Percentiles rank a stretch among this genome's conserved stretches.
Conservation (phyloP, 2,329 filamentous ascomycete genomes). For the Claviceps monticola region DNA sequence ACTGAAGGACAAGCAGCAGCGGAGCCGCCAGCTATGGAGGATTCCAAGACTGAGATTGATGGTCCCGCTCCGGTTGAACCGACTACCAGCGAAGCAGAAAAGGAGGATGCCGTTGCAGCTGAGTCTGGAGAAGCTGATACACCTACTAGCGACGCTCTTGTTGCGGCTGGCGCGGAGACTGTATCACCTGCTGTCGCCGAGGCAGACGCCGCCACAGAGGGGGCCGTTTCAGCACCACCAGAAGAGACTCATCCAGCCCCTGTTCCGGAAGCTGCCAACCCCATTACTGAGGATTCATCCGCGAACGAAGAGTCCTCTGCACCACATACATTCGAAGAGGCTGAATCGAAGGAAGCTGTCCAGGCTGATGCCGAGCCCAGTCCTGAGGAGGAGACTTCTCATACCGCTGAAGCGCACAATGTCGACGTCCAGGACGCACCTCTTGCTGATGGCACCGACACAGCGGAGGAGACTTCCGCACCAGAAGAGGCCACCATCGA, state of each 20-base stretch:
- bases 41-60: background rate
- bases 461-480: background rate
- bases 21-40: background rate
- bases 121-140: background rate
- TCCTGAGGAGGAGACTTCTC: background rate
- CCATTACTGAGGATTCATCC: background rate
- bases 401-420: no score
- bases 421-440: background rate
- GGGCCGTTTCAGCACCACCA: constrained; percentile 1
- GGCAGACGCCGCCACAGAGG: constrained; percentile 1
- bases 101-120: background rate
- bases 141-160: background rate
- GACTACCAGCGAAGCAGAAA: background rate
- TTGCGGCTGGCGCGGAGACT: background rate
- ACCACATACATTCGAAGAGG: no score
- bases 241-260: background rate
- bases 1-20: background rate
- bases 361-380: background rate
- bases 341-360: background rate
- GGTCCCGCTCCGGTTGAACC: background rate
- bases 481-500: background rate
- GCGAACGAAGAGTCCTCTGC: background rate
- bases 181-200: background rate
- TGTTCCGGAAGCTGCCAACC: no score
- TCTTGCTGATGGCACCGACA: background rate